A percentile compares a stretch with the other conserved stretches of the same genome.
These are phyloP conservation scores for Chrysanthemum seticuspe DNA, from an alignment of 129 eudicot species.

Conservation along the genomic window DNA sequence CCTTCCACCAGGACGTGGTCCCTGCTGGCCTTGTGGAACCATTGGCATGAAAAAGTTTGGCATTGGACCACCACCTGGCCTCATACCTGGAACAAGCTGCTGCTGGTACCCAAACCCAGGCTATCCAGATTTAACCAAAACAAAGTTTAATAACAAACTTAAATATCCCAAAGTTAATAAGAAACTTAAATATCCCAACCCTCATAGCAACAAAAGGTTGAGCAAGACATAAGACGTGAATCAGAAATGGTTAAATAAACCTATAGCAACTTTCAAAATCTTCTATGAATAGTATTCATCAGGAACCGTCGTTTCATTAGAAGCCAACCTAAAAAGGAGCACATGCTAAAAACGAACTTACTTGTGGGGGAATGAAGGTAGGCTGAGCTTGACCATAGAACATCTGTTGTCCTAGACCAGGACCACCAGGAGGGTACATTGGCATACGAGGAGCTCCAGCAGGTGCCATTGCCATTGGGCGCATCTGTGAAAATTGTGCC, in stretches of 20 bases:
- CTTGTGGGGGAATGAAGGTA: conserved; percentile 89
- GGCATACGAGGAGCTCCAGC: conserved; percentile 88
- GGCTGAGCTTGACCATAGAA: conserved; percentile 92
- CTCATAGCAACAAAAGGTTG: not conserved
- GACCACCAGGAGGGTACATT: conserved; percentile 90
- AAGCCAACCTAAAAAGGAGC: too few species aligned
- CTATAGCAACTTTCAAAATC: not conserved
- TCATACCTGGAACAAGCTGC: conserved; percentile 87
- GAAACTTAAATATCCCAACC: too few species aligned
- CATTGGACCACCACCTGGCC: conserved; percentile 76
- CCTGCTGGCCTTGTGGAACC: conserved; percentile 87
- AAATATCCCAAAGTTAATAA: too few species aligned
- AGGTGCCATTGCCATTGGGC: conserved; percentile 77
- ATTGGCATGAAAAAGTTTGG: conserved; percentile 79
- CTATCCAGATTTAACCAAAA: conserved; percentile 30
- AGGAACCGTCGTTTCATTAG: too few species aligned
- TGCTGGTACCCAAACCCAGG: conserved; percentile 95
- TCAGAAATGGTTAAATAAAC: not conserved
- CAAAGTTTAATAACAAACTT: too few species aligned
- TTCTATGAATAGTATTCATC: too few species aligned
- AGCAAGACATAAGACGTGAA: not conserved
- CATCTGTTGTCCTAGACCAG: conserved; percentile 84
- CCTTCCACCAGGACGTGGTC: conserved; percentile 80
- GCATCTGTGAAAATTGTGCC: conserved; percentile 94
- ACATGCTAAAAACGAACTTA: conserved; percentile 23